Percentiles rank a stretch among this genome's conserved stretches.
phyloP scores from a whole-genome alignment of 495 filamentous ascomycete species.

The Neurospora pannonica region DNA sequence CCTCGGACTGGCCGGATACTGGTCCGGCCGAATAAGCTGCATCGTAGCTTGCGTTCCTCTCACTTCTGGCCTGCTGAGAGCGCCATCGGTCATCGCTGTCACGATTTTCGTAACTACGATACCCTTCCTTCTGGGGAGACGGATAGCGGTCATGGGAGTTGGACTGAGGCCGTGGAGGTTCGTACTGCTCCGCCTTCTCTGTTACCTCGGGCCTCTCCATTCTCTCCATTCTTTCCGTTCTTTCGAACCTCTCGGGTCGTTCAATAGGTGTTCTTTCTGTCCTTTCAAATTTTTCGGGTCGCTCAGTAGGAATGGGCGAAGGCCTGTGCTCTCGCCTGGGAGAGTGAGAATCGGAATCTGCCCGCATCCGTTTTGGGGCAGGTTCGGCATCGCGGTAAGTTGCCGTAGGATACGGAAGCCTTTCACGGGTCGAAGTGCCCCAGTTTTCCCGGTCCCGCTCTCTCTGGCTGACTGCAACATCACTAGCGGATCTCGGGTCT shows the following conservation, averaged over 20 bases:
- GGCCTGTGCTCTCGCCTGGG: conserved; percentile 21
- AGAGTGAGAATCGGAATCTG: conserved; percentile 29
- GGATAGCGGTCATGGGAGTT: conserved; percentile 35
- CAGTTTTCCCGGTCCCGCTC: conserved; percentile 18
- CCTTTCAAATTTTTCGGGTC: conserved; percentile 9
- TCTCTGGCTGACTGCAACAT: conserved; percentile 19
- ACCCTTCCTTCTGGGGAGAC: conserved; percentile 25
- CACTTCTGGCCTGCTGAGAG: conserved; percentile 29
- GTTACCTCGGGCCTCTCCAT: not conserved
- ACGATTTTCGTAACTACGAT: conserved; percentile 26
- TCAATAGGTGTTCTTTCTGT: conserved; percentile 2
- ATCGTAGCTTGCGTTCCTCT: conserved; percentile 34
- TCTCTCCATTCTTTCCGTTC: not conserved
- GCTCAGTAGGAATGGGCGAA: conserved; percentile 8
- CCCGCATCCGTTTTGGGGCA: conserved; percentile 46
- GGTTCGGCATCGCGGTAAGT: conserved; percentile 30
- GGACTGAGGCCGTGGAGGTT: conserved; percentile 19
- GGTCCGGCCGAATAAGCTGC: conserved; percentile 30
- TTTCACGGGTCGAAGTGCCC: conserved; percentile 25
- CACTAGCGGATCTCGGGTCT: conserved; percentile 24
- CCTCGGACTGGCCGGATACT: conserved; percentile 34
- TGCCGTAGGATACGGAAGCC: conserved; percentile 25
- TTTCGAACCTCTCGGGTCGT: not conserved
- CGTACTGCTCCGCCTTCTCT: conserved; percentile 20
- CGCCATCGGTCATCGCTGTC: conserved; percentile 38